Conservation (phyloP, 1,284 basidiomycete species). For the Singerocomus rubriflavus region DNA sequence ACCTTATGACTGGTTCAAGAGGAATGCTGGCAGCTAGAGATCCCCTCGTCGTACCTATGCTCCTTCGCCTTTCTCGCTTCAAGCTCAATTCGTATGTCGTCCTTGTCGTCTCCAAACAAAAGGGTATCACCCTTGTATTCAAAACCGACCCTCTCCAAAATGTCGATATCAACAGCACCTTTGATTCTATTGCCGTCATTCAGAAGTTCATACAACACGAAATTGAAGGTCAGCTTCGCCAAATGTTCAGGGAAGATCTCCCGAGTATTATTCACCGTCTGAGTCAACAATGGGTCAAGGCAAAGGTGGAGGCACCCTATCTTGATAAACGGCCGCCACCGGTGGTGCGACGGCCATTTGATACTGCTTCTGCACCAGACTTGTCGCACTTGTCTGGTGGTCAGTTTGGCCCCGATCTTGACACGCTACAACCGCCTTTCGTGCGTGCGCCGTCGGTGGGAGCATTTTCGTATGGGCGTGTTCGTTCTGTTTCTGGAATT, state of each 20-base stretch:
- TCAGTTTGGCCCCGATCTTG: slow-evolving; percentile 7
- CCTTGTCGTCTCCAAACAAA: slow-evolving; percentile 93
- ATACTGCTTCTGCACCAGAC: slow-evolving; percentile 28
- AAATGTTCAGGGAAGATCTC: slow-evolving; percentile 97
- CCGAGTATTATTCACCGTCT: slow-evolving; percentile 97
- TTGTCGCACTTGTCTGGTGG: slow-evolving; percentile 16
- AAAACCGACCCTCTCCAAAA: slow-evolving; percentile 99
- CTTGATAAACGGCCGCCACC: slow-evolving; percentile 48
- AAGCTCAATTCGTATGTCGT: slow-evolving; percentile 95
- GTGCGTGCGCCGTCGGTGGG: slow-evolving; percentile 21
- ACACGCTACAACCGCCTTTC: slow-evolving; percentile 13
- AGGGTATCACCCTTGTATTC: slow-evolving; percentile 98
- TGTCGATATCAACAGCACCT: slow-evolving; percentile 96
- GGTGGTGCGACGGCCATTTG: slow-evolving; percentile 33
- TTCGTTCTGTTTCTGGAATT: slow-evolving; percentile 30
- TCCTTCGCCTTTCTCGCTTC: slow-evolving; percentile 93
- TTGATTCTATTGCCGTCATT: slow-evolving; percentile 97
- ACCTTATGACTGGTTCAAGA: slow-evolving; percentile 67
- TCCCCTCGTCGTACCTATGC: slow-evolving; percentile 96
- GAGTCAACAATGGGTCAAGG: slow-evolving; percentile 91
- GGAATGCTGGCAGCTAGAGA: slow-evolving; percentile 92
- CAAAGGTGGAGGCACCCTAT: slow-evolving; percentile 81
- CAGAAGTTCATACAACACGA: slow-evolving; percentile 96
- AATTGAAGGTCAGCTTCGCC: slow-evolving; percentile 94
- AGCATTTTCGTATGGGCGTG: slow-evolving; percentile 20